Conservation (phyloP, 163 green algal species). For the Volvox carteri region DNA sequence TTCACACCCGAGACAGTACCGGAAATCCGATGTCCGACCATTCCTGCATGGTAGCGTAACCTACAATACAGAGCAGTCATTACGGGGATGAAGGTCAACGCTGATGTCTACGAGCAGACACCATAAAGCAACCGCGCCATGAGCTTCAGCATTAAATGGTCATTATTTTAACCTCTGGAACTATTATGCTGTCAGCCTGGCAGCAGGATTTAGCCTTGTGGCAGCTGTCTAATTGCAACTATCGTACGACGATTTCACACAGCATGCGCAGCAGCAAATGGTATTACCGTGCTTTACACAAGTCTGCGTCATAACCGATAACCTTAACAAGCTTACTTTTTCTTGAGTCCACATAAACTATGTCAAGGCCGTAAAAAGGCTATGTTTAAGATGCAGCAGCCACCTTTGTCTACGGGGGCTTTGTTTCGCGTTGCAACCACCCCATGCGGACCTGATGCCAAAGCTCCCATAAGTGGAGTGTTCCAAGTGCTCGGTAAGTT, state of each 20-base stretch:
- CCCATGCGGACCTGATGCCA: not conserved
- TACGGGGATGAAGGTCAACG: too few species aligned
- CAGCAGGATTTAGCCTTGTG: too few species aligned
- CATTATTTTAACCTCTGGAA: not conserved
- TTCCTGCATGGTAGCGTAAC: too few species aligned
- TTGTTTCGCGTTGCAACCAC: not conserved
- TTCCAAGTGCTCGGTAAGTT: slow-evolving; percentile 43
- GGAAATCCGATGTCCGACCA: too few species aligned
- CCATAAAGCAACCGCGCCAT: too few species aligned
- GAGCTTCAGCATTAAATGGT: too few species aligned
- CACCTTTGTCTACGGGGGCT: slow-evolving; percentile 2
- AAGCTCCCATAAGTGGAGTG: not conserved
- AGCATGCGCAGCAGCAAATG: not conserved
- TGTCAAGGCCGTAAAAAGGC: not conserved
- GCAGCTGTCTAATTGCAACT: too few species aligned
- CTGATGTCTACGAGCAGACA: too few species aligned
- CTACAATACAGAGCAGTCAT: too few species aligned
- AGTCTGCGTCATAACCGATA: not conserved
- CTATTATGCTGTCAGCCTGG: too few species aligned
- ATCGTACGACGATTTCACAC: not conserved
- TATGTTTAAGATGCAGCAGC: slow-evolving; percentile 38
- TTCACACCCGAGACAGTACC: too few species aligned
- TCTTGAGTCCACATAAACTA: not conserved
- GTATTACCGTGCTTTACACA: not conserved
- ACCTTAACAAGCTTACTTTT: not conserved